These are phyloP conservation scores for Thuja plicata DNA, from an alignment of 83 land plant genomes.

Conservation along the genomic window DNA sequence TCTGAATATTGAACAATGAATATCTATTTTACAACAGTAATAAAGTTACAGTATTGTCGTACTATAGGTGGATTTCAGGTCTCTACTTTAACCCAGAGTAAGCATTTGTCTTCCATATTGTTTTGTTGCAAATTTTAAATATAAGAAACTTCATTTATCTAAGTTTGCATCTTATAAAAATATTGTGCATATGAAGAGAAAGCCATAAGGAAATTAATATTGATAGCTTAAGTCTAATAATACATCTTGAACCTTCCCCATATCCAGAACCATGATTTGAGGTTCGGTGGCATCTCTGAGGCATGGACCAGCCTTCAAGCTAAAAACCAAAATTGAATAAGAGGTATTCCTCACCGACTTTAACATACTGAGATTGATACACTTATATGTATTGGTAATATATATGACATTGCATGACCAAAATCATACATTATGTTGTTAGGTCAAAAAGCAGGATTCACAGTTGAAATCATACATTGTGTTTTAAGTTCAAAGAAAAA, in stretches of 20 bases:
- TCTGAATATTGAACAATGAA: too few species aligned
- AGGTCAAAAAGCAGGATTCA: not conserved
- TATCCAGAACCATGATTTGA: slow-evolving; percentile 6
- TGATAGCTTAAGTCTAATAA: not conserved
- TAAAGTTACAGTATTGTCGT: too few species aligned
- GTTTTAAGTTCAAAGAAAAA: too few species aligned
- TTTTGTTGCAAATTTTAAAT: too few species aligned
- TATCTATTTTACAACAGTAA: too few species aligned
- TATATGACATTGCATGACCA: slow-evolving; percentile 4
- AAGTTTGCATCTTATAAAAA: not conserved
- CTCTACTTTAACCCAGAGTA: too few species aligned
- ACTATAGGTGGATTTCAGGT: too few species aligned
- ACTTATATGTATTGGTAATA: not conserved
- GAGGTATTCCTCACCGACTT: not conserved
- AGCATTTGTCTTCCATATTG: too few species aligned
- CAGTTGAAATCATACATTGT: too few species aligned
- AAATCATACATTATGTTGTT: not conserved
- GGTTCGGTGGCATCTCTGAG: not conserved
- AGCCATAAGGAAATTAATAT: not conserved
- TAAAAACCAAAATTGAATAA: not conserved
- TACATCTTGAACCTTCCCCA: not conserved
- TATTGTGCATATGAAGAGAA: not conserved
- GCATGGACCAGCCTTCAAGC: not conserved
- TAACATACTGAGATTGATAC: slow-evolving; percentile 7
- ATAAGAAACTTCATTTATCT: too few species aligned